phyloP scores from a whole-genome alignment of 495 filamentous ascomycete species.

The Astrothelium macrocarpum region DNA sequence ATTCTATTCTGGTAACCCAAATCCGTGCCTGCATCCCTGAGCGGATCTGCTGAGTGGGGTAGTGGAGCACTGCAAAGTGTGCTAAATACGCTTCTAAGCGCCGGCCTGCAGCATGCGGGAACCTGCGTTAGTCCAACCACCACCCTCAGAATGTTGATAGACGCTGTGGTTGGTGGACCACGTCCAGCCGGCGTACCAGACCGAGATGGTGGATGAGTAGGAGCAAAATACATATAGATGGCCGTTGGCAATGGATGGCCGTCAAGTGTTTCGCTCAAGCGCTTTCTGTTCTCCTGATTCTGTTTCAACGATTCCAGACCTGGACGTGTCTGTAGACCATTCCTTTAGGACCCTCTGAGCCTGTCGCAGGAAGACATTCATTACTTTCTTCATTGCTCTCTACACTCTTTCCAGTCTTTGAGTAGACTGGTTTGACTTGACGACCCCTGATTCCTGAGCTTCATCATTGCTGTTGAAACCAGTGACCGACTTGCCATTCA shows the following conservation, averaged over 20 bases:
- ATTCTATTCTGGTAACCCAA: background rate
- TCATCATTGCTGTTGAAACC: background rate
- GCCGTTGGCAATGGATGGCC: background rate
- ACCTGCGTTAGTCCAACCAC: background rate
- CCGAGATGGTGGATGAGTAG: background rate
- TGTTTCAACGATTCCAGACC: background rate
- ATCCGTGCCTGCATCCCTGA: background rate
- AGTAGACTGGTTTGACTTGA: background rate
- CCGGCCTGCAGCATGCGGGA: background rate
- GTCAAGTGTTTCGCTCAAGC: background rate
- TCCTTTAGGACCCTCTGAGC: background rate
- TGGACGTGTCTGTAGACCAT: background rate
- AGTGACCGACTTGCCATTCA: background rate
- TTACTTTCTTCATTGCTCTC: background rate
- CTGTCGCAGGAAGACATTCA: slow-evolving; percentile 4
- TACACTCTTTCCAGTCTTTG: background rate
- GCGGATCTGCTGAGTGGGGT: no score
- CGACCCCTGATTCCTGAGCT: background rate
- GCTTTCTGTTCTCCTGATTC: background rate
- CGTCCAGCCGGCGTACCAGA: background rate
- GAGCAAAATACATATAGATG: slow-evolving; percentile 1
- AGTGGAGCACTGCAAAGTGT: background rate
- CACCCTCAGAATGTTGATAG: background rate
- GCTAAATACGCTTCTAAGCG: slow-evolving; percentile 2
- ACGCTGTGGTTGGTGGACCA: background rate